Base-by-base conservation (phyloP, 805 yeast genomes). In the Yueomyces sp. region DNA sequence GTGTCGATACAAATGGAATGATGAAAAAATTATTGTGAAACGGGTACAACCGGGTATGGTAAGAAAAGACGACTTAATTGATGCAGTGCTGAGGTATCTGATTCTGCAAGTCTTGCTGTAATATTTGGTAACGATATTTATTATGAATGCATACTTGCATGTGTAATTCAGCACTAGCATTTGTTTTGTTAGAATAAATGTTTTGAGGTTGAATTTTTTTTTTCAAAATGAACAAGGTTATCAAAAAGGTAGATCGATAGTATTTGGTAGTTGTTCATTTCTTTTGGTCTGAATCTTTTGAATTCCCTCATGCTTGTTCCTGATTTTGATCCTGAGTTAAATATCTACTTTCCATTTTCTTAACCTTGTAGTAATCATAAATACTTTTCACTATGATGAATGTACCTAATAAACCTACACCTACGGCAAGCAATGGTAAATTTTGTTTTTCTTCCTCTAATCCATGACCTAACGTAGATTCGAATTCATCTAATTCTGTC, bases 301-400 rank as follows among this genome's bases (percentile, higher is more conserved):
- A 19, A 19, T 19, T 19, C 19, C 19, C 19, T 19, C 19, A 19
- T 19, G 19, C 19, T 19, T 19, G 19, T 19, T 19, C 19, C 19
- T 34, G 5, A 34, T 11, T 28, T 31, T 47, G 53, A 31, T 54
- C 59, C 43, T 59, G 63, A 9, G 58, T 42, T 42, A 56, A 40
- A 42, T 55, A 59, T 40, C 47, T 55, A 45, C 64, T 66, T 58
- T 88, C 96, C 76, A 79, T 79, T 54, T 74, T 75, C 57, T 81
- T 78, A n/a, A 90, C 92, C 49, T 77, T 69, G 49, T 71, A 70
- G 59, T 80, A 90, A 57, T 83, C 92, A 40, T 71, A 63, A n/a
- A 83, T 48, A 9, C 95, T 77, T 55, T 81, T 83, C 19, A 77
- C 45, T 8, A 81, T 63, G 4, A 90, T 68, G 44, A 81, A 70